Base-by-base conservation (phyloP, 1,284 basidiomycete species). In the Dichomitus squalens region DNA sequence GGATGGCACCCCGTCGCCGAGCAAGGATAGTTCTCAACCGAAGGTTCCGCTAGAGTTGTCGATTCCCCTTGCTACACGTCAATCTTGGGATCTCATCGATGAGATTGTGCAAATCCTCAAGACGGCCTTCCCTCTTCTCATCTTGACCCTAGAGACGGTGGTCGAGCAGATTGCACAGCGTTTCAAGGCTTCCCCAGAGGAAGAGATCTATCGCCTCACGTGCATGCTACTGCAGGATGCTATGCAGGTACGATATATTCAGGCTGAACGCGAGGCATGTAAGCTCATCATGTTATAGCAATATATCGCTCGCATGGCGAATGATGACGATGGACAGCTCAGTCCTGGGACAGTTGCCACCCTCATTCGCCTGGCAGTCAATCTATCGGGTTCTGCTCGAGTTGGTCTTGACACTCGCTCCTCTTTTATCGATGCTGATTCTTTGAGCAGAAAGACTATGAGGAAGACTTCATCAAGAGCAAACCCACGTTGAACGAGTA, bases 141-240 rank as follows among this genome's bases (percentile, higher is more conserved):
- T 96, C 25, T 79, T 98, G 31, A 97, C 94, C 53, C 85, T 99
- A 82, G 97, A 99, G 76, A 97, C 95, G 47, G 93, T 99, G 81
- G 93, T 97, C 20, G 97, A 99, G 68, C 96, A 99, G 74, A 92
- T 99, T 64, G 83, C 88, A 40, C 85, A 89, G 61, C 87, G 96
- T 44, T 98, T 98, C 79, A 98, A 98, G 74, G 86, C 93, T 1
- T 83, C 86, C 7, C 84, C 88, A 1, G 97, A 99, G 64, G 97
- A 99, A 73, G 96, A 99, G 66, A 90, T 95, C 18, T 98, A 98
- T 76, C 87, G 97, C 16, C 86, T 96, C 65, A 88, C 96, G 41
- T 92, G 88, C 61, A 90, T 96, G 70, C 76, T 98, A 36, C 85
- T 85, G 69, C 90, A 82, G 58, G 89, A 92, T 68, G 88, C 84